Conservation (phyloP, 2,329 filamentous ascomycete genomes). For the Acrodontium crateriforme region DNA sequence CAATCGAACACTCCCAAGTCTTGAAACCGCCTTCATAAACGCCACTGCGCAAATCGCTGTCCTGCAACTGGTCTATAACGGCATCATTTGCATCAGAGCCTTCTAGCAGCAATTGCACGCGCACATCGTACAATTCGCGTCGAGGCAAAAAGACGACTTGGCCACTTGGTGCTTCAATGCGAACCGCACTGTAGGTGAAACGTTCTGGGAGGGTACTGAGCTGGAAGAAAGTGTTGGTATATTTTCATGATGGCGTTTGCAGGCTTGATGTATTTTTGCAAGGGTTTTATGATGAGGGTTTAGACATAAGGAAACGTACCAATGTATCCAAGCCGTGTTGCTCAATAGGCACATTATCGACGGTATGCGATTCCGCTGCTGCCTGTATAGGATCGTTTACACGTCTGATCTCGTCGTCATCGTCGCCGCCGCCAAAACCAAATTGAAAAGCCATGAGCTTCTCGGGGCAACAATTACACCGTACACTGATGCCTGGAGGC, state of each 20-base stretch:
- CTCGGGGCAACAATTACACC: too few relatives aligned
- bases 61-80: conserved; percentile 47
- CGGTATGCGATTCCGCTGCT: background rate
- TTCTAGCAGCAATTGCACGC: conserved; percentile 67
- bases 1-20: conserved; percentile 76
- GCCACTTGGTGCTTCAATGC: conserved; percentile 46
- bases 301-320: conserved; percentile 26
- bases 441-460: conserved; percentile 1
- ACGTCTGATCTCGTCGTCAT: conserved; percentile 1
- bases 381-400: background rate
- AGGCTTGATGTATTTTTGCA: conserved; percentile 1
- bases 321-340: conserved; percentile 31
- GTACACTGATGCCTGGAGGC: too few relatives aligned
- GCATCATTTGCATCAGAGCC: conserved; percentile 29
- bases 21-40: conserved; percentile 83
- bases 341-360: conserved; percentile 8
- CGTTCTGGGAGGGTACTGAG: conserved; percentile 53
- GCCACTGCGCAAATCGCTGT: conserved; percentile 64
- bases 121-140: conserved; percentile 68
- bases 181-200: conserved; percentile 52
- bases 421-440: conserved; percentile 1
- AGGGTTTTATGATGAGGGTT: conserved; percentile 2
- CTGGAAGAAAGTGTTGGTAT: conserved; percentile 21
- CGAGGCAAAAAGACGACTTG: conserved; percentile 47
- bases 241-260: background rate